Conservation (phyloP, 2,329 filamentous ascomycete genomes). For the Colletotrichum sp. region DNA sequence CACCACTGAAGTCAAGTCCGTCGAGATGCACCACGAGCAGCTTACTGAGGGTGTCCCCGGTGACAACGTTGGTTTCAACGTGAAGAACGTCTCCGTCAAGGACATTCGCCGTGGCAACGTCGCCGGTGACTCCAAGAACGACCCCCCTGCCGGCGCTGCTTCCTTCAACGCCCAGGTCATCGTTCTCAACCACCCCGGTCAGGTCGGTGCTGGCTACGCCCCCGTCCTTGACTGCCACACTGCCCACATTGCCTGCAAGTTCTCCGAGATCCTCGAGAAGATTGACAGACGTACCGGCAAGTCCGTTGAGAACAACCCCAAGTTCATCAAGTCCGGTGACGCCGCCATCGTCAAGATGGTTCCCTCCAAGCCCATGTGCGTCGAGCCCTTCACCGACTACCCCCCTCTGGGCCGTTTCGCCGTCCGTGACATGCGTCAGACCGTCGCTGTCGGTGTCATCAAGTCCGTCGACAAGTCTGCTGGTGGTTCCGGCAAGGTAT, state of each 20-base stretch:
- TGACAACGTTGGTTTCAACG: slow-evolving; percentile 99
- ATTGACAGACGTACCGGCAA: slow-evolving; percentile 99
- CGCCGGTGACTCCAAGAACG: slow-evolving; percentile 99
- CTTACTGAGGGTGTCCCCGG: slow-evolving; percentile 92
- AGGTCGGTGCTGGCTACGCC: slow-evolving; percentile 98
- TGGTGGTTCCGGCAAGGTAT: slow-evolving; percentile 63
- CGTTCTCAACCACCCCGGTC: slow-evolving; percentile 99
- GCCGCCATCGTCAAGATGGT: slow-evolving; percentile 99
- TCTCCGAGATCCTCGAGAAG: slow-evolving; percentile 99
- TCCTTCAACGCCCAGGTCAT: slow-evolving; percentile 99
- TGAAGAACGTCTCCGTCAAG: slow-evolving; percentile 99
- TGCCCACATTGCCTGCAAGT: slow-evolving; percentile 99
- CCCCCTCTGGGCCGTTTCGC: slow-evolving; percentile 99
- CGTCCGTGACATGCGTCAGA: slow-evolving; percentile 97
- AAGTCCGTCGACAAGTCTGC: slow-evolving; percentile 78
- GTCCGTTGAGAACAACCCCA: slow-evolving; percentile 87
- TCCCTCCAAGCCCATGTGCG: slow-evolving; percentile 99
- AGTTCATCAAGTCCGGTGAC: slow-evolving; percentile 99
- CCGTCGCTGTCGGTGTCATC: slow-evolving; percentile 93
- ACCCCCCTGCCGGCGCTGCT: slow-evolving; percentile 86
- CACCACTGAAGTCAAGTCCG: slow-evolving; percentile 99
- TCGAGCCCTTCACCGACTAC: slow-evolving; percentile 99
- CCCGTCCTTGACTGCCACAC: slow-evolving; percentile 99
- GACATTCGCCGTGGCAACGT: slow-evolving; percentile 99
- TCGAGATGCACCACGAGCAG: slow-evolving; percentile 99